Evolutionary conservation across 2,329 filamentous ascomycete genomes (phyloP).

Genomic region (Fusarium agapanthi): DNA sequence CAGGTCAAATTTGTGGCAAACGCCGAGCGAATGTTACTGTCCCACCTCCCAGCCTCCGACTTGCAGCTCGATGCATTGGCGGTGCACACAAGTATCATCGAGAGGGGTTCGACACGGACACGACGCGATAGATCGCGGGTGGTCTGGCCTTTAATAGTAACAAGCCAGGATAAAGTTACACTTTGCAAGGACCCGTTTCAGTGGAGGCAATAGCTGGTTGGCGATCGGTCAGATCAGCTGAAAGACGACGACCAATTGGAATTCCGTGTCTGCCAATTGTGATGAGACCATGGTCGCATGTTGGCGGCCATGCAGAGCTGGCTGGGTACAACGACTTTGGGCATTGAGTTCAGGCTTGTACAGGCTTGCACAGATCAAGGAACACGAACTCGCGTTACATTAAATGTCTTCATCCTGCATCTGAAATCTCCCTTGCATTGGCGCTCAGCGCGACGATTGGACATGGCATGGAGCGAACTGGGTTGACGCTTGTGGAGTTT

Average conservation of each 20-base stretch:
- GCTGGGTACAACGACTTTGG: not conserved
- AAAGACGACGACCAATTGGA: constrained; percentile 17
- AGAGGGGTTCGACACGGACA: constrained; percentile 34
- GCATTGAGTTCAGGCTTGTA: not conserved
- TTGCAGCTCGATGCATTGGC: constrained; percentile 27
- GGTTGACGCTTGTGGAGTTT: constrained; percentile 25
- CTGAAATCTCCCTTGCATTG: constrained; percentile 35
- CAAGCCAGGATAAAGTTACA: constrained; percentile 7
- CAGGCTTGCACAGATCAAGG: not conserved
- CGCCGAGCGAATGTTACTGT: not conserved
- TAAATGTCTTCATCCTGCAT: not conserved
- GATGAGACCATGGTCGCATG: constrained; percentile 34
- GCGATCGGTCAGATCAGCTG: constrained; percentile 27
- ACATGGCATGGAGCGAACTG: constrained; percentile 1
- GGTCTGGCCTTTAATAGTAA: constrained; percentile 39
- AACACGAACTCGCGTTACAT: not conserved
- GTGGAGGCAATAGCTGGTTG: constrained; percentile 12
- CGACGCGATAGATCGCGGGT: constrained; percentile 39
- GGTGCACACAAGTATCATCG: constrained; percentile 16
- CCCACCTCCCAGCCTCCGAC: constrained; percentile 23
- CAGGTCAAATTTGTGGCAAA: constrained; percentile 1
- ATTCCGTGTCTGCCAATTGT: not conserved
- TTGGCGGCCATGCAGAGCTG: constrained; percentile 15
- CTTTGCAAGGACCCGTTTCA: constrained; percentile 1
- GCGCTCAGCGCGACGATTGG: constrained; percentile 39